A percentile compares a stretch with the other conserved stretches of the same genome.
Evolutionary conservation across 1,284 basidiomycete genomes (phyloP).

Genomic region (Cerioporus squamosus): DNA sequence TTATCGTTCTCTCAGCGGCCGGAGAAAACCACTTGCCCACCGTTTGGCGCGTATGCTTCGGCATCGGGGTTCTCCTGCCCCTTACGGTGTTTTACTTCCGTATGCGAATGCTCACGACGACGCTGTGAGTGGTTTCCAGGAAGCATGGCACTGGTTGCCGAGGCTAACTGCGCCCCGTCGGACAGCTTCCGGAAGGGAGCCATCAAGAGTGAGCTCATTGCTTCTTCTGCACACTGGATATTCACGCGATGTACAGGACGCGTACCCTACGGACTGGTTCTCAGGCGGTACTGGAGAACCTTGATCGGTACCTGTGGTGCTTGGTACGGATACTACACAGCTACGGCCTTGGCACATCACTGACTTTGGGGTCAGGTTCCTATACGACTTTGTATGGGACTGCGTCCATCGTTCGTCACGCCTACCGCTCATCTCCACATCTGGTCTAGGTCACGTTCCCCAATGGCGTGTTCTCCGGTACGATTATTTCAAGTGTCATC

Average conservation of each 20-base stretch:
- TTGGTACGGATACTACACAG: constrained; percentile 47
- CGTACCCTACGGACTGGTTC: constrained; percentile 66
- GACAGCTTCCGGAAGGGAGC: constrained; percentile 56
- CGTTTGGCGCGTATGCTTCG: constrained; percentile 80
- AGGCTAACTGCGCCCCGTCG: constrained; percentile 2
- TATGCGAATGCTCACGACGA: constrained; percentile 71
- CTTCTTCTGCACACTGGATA: constrained; percentile 1
- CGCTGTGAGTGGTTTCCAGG: constrained; percentile 44
- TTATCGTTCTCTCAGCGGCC: constrained; percentile 72
- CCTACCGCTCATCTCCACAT: neutral
- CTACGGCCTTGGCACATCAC: constrained; percentile 6
- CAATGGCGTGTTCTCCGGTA: constrained; percentile 69
- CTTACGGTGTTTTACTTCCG: constrained; percentile 76
- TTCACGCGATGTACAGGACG: constrained; percentile 38
- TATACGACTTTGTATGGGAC: constrained; percentile 69
- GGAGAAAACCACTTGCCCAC: constrained; percentile 68
- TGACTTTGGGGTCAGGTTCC: constrained; percentile 51
- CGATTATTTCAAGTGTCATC: constrained; percentile 64
- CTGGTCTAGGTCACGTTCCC: constrained; percentile 64
- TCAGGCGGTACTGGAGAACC: constrained; percentile 71
- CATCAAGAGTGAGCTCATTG: constrained; percentile 54
- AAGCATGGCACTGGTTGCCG: neutral
- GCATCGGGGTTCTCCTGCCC: constrained; percentile 71
- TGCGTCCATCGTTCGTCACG: neutral
- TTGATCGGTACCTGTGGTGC: constrained; percentile 75